A percentile compares a stretch with the other conserved stretches of the same genome.
These are phyloP conservation scores for Talaromyces islandicus DNA, from an alignment of 2,329 filamentous ascomycete genomes.

Conservation along the genomic window DNA sequence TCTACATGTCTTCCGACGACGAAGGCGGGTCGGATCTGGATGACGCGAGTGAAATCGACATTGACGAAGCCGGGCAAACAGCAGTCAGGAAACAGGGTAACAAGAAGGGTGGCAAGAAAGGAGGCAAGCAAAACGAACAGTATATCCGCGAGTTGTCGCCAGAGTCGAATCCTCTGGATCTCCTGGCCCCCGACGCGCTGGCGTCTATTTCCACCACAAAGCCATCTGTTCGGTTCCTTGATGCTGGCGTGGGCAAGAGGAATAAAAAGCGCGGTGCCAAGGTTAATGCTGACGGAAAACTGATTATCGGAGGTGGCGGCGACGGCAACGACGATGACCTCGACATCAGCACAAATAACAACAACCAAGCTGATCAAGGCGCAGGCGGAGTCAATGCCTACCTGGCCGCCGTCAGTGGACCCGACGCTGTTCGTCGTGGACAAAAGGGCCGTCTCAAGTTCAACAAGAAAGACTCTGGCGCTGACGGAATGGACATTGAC, in stretches of 20 bases:
- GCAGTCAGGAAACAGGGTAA: slow-evolving; percentile 37
- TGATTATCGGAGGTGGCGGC: slow-evolving; percentile 38
- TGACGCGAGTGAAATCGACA: slow-evolving; percentile 44
- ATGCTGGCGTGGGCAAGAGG: slow-evolving; percentile 28
- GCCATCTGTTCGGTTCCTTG: slow-evolving; percentile 49
- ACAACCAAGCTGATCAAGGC: slow-evolving; percentile 11
- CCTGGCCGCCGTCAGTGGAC: slow-evolving; percentile 54
- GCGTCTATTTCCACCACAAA: slow-evolving; percentile 91
- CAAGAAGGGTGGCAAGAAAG: not conserved
- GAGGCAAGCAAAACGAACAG: slow-evolving; percentile 34
- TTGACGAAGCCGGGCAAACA: slow-evolving; percentile 28
- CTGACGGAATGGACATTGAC: slow-evolving; percentile 39
- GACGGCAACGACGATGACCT: slow-evolving; percentile 27
- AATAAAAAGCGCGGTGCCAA: slow-evolving; percentile 37
- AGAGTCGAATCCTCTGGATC: slow-evolving; percentile 88
- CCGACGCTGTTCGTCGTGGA: slow-evolving; percentile 52
- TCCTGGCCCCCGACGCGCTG: slow-evolving; percentile 81
- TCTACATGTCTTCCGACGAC: slow-evolving; percentile 57
- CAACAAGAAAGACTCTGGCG: slow-evolving; percentile 30
- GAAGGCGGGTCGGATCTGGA: slow-evolving; percentile 55
- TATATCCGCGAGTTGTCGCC: slow-evolving; percentile 80
- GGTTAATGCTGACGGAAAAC: slow-evolving; percentile 39
- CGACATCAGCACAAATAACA: slow-evolving; percentile 40
- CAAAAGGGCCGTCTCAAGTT: slow-evolving; percentile 58
- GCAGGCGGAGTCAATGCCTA: slow-evolving; percentile 52